Evolutionary conservation across 2,329 filamentous ascomycete genomes (phyloP).

Genomic region (Aspergillus sp.): DNA sequence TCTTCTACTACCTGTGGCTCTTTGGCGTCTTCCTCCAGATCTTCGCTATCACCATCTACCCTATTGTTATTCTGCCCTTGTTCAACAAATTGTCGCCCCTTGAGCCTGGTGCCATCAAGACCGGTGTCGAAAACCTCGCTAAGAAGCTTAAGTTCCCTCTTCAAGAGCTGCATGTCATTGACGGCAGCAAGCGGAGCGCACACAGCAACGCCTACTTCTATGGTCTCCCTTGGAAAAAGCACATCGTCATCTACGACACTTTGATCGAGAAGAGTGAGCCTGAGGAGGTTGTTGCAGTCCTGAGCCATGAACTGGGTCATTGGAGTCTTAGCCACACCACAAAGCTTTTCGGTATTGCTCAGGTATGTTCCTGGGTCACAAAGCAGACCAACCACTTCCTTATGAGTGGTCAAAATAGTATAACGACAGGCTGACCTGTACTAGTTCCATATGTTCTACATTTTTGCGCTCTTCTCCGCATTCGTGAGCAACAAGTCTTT

Average conservation of each 20-base stretch:
- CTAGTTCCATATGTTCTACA: constrained; percentile 90
- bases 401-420: too few species aligned
- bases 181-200: constrained; percentile 82
- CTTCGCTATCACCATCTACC: constrained; percentile 94
- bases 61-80: constrained; percentile 86
- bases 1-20: constrained; percentile 98
- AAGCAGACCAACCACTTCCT: neutral
- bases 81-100: constrained; percentile 98
- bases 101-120: constrained; percentile 83
- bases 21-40: constrained; percentile 88
- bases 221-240: constrained; percentile 98
- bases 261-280: constrained; percentile 92
- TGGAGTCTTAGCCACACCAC: constrained; percentile 97
- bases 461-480: constrained; percentile 93
- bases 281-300: constrained; percentile 88
- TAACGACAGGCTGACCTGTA: constrained; percentile 8
- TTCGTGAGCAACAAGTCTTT: constrained; percentile 95
- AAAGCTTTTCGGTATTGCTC: constrained; percentile 80
- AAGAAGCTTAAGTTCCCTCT: constrained; percentile 86
- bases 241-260: constrained; percentile 99
- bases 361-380: constrained; percentile 58
- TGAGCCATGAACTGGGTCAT: constrained; percentile 94
- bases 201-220: constrained; percentile 97
- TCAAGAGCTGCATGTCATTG: constrained; percentile 90
- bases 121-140: constrained; percentile 80